These are phyloP conservation scores for Ascochyta lentis DNA, from an alignment of 2,329 filamentous ascomycete genomes.

Conservation along the genomic window DNA sequence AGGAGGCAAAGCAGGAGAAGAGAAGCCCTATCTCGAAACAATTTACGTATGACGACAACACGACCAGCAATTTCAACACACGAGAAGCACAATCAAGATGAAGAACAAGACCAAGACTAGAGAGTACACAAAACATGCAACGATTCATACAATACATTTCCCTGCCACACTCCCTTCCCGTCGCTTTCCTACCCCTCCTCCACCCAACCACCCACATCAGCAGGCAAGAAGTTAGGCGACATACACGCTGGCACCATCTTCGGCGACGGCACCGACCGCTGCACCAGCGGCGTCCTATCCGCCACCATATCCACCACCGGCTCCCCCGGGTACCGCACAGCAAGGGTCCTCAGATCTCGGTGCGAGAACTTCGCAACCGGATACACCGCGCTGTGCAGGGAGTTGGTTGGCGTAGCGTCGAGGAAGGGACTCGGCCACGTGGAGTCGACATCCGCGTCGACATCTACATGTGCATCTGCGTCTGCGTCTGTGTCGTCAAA, in stretches of 20 bases:
- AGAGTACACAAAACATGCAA: not conserved
- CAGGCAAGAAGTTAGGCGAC: conserved; percentile 23
- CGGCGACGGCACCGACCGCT: not conserved
- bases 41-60: too few species aligned
- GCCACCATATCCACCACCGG: not conserved
- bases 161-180: too few species aligned
- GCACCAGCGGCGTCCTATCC: too few species aligned
- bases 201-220: not conserved
- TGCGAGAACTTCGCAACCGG: not conserved
- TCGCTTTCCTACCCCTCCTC: not conserved
- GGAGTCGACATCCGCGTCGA: not conserved
- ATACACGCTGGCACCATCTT: conserved; percentile 6
- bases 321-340: conserved; percentile 6
- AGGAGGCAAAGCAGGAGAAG: too few species aligned
- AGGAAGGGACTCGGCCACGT: not conserved
- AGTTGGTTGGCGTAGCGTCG: not conserved
- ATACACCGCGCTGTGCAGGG: not conserved
- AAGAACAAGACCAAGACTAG: not conserved
- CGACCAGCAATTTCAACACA: too few species aligned
- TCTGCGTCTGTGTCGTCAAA: not conserved
- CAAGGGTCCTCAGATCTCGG: not conserved
- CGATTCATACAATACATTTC: too few species aligned
- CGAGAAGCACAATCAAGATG: too few species aligned
- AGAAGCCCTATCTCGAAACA: too few species aligned
- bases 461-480: not conserved